Evolutionary conservation across 352 stramenopile genomes (phyloP), one percentile per base, ranked within the genome.

Genomic region (Thalassiosira mediterranea): DNA sequence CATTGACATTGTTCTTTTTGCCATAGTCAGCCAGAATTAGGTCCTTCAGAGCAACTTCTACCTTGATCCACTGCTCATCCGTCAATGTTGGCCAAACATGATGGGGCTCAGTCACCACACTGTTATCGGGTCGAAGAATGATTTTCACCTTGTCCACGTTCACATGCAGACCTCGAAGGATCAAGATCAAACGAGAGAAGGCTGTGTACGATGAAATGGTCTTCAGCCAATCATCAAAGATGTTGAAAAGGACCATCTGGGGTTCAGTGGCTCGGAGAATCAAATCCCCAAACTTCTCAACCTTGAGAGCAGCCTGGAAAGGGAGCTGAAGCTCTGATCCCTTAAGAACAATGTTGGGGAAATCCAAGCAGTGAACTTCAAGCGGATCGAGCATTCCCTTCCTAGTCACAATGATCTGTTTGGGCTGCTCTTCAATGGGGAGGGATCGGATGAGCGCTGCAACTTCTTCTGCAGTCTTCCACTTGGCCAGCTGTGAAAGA

Each of bases 1-100:
- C 97, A 84, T 99, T 99, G 28, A 99, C 97, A 79, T 99, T 99
- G 88, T 99, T 99, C 83, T 99, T 99, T 88, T 99, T 99, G 62
- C 97, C 97, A 75, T 99, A 99, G 82, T 99, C 97, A 21, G 94
- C 96, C 49, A 99, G 86, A 64, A 99, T 99, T 31, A 99, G 81
- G 74, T 99, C 97, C 88, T 99, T 99, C 3, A 99, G 80, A 46
- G 96, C 92, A 67, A 99, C 96, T 91, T 99, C 97, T 3, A 99
- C 94, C 89, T 99, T 98, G 54, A 99, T 96, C 97, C 97, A 99
- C 83, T 99, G 95, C 70, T 99, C 97, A 86, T 99, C 97, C 1
- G 95, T 98, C 17, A 99, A 88, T 38, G 94, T 97, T 15, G 97
- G 97, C 97, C 97, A 99, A 52, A 99, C 95, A 86, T 99, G 97